These are phyloP conservation scores for Heritiera littoralis DNA, from an alignment of 345 rosid genomes.

Conservation along the genomic window DNA sequence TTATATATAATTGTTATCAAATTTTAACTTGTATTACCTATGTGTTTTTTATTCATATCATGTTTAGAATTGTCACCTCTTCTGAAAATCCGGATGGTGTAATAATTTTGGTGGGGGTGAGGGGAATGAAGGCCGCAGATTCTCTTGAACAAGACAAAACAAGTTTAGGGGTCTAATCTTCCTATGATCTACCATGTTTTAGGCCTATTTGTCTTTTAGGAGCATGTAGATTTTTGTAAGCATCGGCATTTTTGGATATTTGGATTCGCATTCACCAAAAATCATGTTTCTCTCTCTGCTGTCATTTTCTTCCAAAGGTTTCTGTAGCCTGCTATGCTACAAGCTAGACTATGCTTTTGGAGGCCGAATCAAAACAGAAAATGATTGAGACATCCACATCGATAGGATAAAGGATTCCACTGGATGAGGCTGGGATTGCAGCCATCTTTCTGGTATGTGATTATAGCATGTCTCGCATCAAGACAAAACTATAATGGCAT, in stretches of 20 bases:
- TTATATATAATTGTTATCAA: too few relatives aligned
- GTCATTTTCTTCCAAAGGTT: not conserved
- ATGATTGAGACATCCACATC: too few relatives aligned
- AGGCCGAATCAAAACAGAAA: not conserved
- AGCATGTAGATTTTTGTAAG: not conserved
- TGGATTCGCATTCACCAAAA: not conserved
- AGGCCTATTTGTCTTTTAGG: conserved; percentile 6
- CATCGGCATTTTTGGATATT: not conserved
- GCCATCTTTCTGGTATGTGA: not conserved
- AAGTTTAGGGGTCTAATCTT: not conserved
- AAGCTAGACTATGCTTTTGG: too few relatives aligned
- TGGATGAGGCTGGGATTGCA: not conserved
- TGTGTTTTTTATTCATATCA: too few relatives aligned
- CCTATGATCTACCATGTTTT: not conserved
- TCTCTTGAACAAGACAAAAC: not conserved
- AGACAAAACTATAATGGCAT: not conserved
- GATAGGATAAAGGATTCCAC: not conserved
- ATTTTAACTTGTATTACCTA: too few relatives aligned
- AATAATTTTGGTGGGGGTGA: not conserved
- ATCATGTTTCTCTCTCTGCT: conserved; percentile 4
- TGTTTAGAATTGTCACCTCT: not conserved
- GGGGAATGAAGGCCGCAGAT: not conserved
- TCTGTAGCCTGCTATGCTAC: not conserved
- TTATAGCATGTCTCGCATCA: not conserved
- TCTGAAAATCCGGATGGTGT: not conserved